phyloP scores from a whole-genome alignment of 164 flowering plant species.

The Aristolochia fimbriata region DNA sequence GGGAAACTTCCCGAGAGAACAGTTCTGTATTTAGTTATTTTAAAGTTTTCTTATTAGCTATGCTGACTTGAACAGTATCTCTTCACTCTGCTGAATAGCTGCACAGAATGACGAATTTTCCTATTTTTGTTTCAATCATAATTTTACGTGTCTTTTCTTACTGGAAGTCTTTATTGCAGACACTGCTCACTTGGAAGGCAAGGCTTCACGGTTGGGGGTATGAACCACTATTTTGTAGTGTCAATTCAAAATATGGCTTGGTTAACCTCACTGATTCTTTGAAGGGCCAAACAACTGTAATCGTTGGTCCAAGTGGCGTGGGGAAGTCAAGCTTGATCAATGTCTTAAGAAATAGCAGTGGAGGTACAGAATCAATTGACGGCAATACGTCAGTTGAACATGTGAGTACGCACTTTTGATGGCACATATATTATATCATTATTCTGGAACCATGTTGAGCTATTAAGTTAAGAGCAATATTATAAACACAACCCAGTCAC shows the following conservation, averaged over 20 bases:
- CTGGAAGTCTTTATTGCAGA: constrained; percentile 26
- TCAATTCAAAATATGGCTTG: constrained; percentile 54
- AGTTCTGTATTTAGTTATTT: too few relatives aligned
- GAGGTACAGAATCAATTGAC: constrained; percentile 17
- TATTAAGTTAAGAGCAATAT: too few relatives aligned
- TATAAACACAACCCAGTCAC: too few relatives aligned
- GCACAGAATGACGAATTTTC: too few relatives aligned
- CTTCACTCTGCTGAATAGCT: too few relatives aligned
- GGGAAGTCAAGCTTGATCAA: constrained; percentile 97
- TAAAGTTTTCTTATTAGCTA: too few relatives aligned
- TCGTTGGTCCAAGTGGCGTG: constrained; percentile 98
- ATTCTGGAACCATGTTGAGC: too few relatives aligned
- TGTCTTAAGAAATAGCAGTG: constrained; percentile 56
- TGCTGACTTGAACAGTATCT: too few relatives aligned
- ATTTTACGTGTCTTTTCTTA: neutral
- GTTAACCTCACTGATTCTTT: constrained; percentile 44
- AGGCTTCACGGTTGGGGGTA: constrained; percentile 85
- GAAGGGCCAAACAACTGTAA: constrained; percentile 72
- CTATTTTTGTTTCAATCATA: too few relatives aligned
- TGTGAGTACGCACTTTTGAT: constrained; percentile 16
- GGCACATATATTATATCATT: too few relatives aligned
- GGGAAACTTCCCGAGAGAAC: too few relatives aligned
- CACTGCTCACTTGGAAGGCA: constrained; percentile 42
- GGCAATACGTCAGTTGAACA: constrained; percentile 44
- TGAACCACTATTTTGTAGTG: constrained; percentile 79